Conservation (phyloP, 2,329 filamentous ascomycete genomes). For the Coniosporium tulheliwenetii region DNA sequence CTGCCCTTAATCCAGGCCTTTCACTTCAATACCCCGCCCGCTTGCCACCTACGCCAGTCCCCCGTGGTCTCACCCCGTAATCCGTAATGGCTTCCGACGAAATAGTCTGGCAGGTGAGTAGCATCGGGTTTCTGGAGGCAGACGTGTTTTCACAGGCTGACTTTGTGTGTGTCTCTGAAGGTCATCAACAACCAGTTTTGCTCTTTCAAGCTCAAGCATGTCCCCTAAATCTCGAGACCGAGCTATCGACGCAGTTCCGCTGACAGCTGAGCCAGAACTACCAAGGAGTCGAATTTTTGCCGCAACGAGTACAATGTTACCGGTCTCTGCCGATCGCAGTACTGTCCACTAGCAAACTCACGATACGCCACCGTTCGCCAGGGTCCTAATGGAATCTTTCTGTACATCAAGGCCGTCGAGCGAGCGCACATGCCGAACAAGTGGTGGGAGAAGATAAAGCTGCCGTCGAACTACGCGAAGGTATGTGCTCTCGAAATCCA, state of each 20-base stretch:
- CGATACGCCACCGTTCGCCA: constrained; percentile 85
- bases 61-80: background rate
- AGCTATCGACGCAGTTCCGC: constrained; percentile 8
- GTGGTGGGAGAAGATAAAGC: constrained; percentile 85
- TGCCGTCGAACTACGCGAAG: constrained; percentile 79
- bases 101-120: constrained; percentile 64
- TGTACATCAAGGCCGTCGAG: constrained; percentile 94
- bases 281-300: constrained; percentile 84
- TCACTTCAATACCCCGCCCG: no score
- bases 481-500: no score
- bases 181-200: constrained; percentile 94
- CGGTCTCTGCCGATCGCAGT: constrained; percentile 68
- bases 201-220: constrained; percentile 82
- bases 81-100: constrained; percentile 73
- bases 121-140: no score
- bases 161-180: no score
- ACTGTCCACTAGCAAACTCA: constrained; percentile 79
- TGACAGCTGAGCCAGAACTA: constrained; percentile 37
- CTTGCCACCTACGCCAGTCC: no score
- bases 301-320: constrained; percentile 51
- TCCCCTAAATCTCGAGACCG: constrained; percentile 3
- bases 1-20: no score
- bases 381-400: constrained; percentile 70
- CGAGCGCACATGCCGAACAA: constrained; percentile 77
- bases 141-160: no score